Conservation (phyloP, 2,329 filamentous ascomycete genomes). For the Sporothrix euskadiensis region DNA sequence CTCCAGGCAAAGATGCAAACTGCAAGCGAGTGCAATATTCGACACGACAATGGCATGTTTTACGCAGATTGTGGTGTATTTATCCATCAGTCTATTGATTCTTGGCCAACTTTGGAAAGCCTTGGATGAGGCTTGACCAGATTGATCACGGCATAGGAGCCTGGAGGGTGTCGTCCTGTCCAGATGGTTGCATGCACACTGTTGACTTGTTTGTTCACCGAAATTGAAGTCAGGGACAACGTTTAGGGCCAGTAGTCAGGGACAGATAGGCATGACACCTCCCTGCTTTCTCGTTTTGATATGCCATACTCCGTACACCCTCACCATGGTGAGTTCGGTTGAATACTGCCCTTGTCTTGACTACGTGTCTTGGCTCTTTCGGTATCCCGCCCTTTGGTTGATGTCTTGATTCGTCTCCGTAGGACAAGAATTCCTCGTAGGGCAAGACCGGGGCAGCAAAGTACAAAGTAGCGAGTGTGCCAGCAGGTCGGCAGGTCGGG, state of each 20-base stretch:
- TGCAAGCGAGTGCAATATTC: not conserved
- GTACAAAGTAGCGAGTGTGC: too few species aligned
- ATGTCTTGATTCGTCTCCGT: not conserved
- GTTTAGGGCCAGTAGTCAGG: not conserved
- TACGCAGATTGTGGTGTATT: not conserved
- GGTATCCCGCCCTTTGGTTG: not conserved
- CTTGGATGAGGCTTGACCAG: not conserved
- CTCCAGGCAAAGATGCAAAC: not conserved
- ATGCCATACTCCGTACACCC: not conserved
- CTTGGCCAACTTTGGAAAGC: not conserved
- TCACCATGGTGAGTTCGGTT: too few species aligned
- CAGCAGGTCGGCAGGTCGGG: not conserved
- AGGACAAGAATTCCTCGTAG: constrained; percentile 1
- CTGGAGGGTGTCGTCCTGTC: not conserved
- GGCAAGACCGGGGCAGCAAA: not conserved
- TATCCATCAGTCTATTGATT: not conserved
- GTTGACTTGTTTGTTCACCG: not conserved
- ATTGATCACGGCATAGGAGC: not conserved
- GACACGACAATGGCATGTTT: not conserved
- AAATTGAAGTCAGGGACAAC: not conserved
- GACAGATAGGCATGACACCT: not conserved
- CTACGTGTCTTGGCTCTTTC: not conserved
- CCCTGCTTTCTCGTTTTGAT: not conserved
- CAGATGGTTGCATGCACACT: not conserved
- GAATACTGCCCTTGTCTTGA: not conserved